These are phyloP conservation scores for Entamoeba invadens DNA, from an alignment of 208 protist species.

Conservation along the genomic window DNA sequence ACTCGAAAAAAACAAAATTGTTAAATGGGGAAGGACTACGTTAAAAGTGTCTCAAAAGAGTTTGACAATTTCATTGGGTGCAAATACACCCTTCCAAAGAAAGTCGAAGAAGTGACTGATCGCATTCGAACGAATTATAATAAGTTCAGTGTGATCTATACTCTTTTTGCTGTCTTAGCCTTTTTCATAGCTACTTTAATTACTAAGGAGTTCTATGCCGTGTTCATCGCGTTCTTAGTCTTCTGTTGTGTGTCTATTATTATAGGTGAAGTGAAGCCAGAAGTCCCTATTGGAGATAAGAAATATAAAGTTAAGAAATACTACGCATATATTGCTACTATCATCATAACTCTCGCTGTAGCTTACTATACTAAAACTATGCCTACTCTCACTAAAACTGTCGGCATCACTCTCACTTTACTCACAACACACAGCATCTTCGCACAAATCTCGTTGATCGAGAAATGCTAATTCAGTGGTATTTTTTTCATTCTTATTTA, in stretches of 20 bases:
- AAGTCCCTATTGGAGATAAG: not conserved
- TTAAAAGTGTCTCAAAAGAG: not conserved
- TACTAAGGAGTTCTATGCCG: not conserved
- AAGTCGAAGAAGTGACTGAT: not conserved
- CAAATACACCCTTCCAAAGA: not conserved
- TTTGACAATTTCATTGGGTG: not conserved
- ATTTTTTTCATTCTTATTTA: too few species aligned
- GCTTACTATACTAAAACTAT: not conserved
- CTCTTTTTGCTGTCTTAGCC: not conserved
- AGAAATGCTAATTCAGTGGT: too few species aligned
- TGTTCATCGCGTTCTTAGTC: not conserved
- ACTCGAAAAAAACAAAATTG: too few species aligned
- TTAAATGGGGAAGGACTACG: not conserved
- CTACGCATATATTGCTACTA: not conserved
- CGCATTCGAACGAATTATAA: not conserved
- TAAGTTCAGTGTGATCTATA: not conserved
- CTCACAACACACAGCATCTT: not conserved
- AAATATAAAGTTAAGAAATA: not conserved
- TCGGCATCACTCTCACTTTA: not conserved
- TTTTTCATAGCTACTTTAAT: not conserved
- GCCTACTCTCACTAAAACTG: not conserved
- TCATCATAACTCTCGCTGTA: not conserved
- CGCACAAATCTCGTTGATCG: not conserved
- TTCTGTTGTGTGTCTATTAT: not conserved
- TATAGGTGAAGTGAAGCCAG: not conserved